Conservation (phyloP, 1,284 basidiomycete genomes). For the Puccinia horiana region DNA sequence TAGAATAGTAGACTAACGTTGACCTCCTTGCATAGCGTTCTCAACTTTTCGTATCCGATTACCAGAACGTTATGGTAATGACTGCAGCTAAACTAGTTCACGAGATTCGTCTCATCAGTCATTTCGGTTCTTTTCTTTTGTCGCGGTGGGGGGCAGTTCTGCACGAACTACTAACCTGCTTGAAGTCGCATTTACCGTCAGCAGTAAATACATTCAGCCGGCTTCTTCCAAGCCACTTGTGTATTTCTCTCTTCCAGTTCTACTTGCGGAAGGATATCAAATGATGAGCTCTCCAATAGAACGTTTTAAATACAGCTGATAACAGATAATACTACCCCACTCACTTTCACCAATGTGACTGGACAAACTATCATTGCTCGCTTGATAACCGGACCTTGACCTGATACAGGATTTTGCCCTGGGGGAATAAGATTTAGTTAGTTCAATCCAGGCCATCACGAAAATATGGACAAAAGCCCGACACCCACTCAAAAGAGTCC, state of each 20-base stretch:
- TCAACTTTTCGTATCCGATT: slow-evolving; percentile 84
- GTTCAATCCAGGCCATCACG: neutral
- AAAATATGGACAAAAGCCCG: neutral
- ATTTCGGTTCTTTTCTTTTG: neutral
- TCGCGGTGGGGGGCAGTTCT: neutral
- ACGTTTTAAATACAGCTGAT: neutral
- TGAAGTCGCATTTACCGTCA: slow-evolving; percentile 42
- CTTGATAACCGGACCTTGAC: slow-evolving; percentile 61
- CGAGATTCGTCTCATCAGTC: neutral
- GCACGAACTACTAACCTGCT: slow-evolving; percentile 33
- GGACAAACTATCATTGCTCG: slow-evolving; percentile 89
- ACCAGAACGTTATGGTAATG: slow-evolving; percentile 78
- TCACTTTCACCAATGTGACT: slow-evolving; percentile 74
- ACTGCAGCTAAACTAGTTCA: slow-evolving; percentile 59
- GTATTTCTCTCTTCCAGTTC: slow-evolving; percentile 96
- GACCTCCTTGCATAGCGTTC: slow-evolving; percentile 30
- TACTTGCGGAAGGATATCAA: neutral
- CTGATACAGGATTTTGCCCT: slow-evolving; percentile 47
- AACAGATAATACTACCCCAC: too few species aligned
- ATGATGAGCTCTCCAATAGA: neutral
- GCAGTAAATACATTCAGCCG: slow-evolving; percentile 46
- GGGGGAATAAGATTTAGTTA: neutral
- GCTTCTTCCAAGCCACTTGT: slow-evolving; percentile 68
- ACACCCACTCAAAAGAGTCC: slow-evolving; percentile 78
- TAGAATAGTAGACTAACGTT: slow-evolving; percentile 19